Base-by-base conservation (phyloP, 2,329 filamentous ascomycete genomes). In the Colletotrichum viniferum region DNA sequence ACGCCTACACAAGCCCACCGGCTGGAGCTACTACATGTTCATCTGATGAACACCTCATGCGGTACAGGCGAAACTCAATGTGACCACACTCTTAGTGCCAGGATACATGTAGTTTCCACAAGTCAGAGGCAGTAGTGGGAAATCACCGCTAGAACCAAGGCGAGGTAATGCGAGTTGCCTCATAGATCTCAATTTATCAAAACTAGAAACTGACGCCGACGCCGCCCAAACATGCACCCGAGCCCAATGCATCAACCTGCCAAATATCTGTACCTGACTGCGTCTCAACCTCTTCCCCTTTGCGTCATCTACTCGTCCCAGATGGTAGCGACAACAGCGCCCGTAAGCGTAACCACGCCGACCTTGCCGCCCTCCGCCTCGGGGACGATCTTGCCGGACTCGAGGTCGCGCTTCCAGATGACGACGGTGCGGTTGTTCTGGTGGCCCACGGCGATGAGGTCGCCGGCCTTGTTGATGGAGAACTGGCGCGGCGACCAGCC, bases 341-440 rank as follows among this genome's bases (percentile, higher is more conserved):
- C 77, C 9, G 74, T 77, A 13, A 78, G 63, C 21, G 63, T 48
- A 21, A 69, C 76, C 21, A 76, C 55, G 18, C 74, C 77, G 3
- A 78, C 71, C 76, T 78, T 78, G 32, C 77, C 77, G 26, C 77
- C 77, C 21, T 78, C 74, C 36, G 76, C 77, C 48, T 78, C 77
- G 14, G 70, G 48, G 21, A 78, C 32, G 52, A 77, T 77, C 75
- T 77, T 77, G 65, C 75, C 75, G 7, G 75, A 72, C 26, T 36
- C 61, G 14, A 76, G 52, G 61, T 77, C 75, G n/a, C 75, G 72
- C 68, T 77, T 77, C 75, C 75, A 77, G 73, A 77, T 70, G 68
- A 75, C 69, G 24, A 77, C 75, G 38, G 73, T 77, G 43, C 61
- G 38, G 69, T 77, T 77, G 72, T 76, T 76, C 73, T 77, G 75